Conservation (phyloP, 495 filamentous ascomycete genomes). For the Aspergillus mulundensis region DNA sequence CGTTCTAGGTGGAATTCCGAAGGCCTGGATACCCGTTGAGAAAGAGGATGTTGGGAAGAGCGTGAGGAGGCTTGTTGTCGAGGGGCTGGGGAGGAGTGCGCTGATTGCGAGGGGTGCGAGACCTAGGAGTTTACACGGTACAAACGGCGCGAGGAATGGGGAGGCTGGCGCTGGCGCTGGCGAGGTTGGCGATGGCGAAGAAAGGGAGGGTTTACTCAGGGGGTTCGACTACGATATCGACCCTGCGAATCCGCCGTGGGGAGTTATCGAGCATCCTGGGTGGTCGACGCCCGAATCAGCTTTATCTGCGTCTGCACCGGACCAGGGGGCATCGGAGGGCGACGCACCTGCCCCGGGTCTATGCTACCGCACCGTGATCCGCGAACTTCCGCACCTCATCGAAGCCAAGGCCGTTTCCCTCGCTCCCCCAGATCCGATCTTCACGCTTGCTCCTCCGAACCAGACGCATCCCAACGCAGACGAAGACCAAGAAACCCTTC, state of each 20-base stretch:
- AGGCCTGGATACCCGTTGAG: conserved; percentile 75
- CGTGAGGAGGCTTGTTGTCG: conserved; percentile 69
- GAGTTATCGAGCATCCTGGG: conserved; percentile 74
- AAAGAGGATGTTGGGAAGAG: conserved; percentile 66
- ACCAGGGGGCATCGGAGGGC: background rate
- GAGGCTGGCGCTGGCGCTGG: background rate
- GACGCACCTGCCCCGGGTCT: conserved; percentile 51
- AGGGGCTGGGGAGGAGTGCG: conserved; percentile 67
- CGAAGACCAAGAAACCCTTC: background rate
- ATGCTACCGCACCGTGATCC: conserved; percentile 75
- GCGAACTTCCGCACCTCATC: conserved; percentile 84
- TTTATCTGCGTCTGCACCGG: background rate
- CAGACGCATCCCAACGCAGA: conserved; percentile 9
- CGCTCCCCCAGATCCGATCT: conserved; percentile 59
- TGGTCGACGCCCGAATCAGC: conserved; percentile 72
- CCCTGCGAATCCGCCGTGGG: conserved; percentile 62
- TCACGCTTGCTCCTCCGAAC: conserved; percentile 15
- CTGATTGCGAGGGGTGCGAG: conserved; percentile 73
- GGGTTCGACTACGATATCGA: conserved; percentile 19
- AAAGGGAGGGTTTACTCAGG: conserved; percentile 16
- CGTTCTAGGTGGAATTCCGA: conserved; percentile 77
- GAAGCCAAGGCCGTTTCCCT: conserved; percentile 88
- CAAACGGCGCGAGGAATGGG: background rate
- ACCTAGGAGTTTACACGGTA: conserved; percentile 49
- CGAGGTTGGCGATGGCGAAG: background rate